Evolutionary conservation across 1,139 yeast species (phyloP).

Genomic region (Debaryomyces singareniensis): DNA sequence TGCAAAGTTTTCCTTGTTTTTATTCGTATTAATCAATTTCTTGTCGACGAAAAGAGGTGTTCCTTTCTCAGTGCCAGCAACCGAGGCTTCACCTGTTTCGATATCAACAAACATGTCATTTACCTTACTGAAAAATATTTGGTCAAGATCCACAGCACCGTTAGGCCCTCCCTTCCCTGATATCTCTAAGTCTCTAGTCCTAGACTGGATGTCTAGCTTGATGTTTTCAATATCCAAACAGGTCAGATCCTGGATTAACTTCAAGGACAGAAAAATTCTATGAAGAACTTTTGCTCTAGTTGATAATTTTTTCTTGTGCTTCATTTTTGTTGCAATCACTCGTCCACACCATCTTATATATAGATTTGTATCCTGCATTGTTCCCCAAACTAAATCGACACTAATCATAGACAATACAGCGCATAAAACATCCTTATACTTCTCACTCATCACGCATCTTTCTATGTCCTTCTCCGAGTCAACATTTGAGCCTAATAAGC

Average conservation of each 20-base stretch:
- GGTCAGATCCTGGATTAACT: conserved; percentile 69
- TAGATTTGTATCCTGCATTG: conserved; percentile 78
- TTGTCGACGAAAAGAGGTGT: conserved; percentile 40
- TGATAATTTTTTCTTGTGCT: conserved; percentile 57
- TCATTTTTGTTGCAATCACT: conserved; percentile 65
- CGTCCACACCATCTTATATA: conserved; percentile 74
- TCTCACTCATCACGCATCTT: conserved; percentile 55
- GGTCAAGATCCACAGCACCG: conserved; percentile 1
- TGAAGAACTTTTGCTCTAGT: conserved; percentile 75
- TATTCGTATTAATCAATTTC: conserved; percentile 38
- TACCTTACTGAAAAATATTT: conserved; percentile 5
- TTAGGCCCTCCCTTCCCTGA: conserved; percentile 4
- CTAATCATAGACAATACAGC: conserved; percentile 85
- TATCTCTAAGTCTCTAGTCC: conserved; percentile 1
- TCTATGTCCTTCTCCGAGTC: conserved; percentile 33
- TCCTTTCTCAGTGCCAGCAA: conserved; percentile 11
- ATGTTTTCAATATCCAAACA: conserved; percentile 44
- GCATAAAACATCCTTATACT: conserved; percentile 77
- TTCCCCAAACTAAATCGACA: conserved; percentile 87
- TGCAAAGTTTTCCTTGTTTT: conserved; percentile 53
- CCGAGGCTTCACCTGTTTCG: neutral
- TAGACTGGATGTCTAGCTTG: conserved; percentile 23
- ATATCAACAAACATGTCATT: neutral
- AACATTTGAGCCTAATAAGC: conserved; percentile 30
- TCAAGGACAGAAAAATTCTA: conserved; percentile 69